Evolutionary conservation across 2,329 filamentous ascomycete genomes (phyloP), one percentile per base, ranked within the genome.

Genomic region (Pseudocercospora fijiensis): DNA sequence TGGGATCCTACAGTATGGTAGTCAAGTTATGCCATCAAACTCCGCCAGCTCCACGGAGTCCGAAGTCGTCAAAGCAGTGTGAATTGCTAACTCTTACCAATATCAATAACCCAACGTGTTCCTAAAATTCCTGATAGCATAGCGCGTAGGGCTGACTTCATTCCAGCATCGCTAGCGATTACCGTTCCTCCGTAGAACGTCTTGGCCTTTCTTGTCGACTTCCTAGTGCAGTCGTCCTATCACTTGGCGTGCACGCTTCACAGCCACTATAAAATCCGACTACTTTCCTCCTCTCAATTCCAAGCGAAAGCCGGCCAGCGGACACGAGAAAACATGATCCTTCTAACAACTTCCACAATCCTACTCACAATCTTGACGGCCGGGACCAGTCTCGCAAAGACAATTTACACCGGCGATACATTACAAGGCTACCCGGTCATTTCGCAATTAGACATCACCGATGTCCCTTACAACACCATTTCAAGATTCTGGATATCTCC

Each of bases 401-500:
- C 66, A 18, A 43, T 67, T 20, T 67, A 64, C 52, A 70, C 69
- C 4, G 67, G 69, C 10, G 67, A 70, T 53, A 64, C 53, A 26
- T 57, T 70, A 16, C 64, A 66, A 58, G 68, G 68, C 47, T 67
- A 69, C 45, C 67, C 65, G 13, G 63, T 70, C 57, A 69, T 69
- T 30, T 65, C 65, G 26, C 57, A 63, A 22, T 57, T 78, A n/a
- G 72, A 77, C 49, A 70, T 78, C 37, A 70, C 71, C 4, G 72
- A 77, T 53, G 73, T 78, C 4, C 77, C 77, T 1, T 62, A 73
- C n/a, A 73, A 74, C 59, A 72, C 73, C 3, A 70, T 78, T 3
- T 75, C 75, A 1, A 72, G 73, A 41, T 78, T 76, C 66, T 78
- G 76, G 66, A 66, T 78, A 43, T 72, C 76, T 26, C 76, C 76